Evolutionary conservation across 257 asterid genomes (phyloP).

Genomic region (Nicotiana noctiflora): DNA sequence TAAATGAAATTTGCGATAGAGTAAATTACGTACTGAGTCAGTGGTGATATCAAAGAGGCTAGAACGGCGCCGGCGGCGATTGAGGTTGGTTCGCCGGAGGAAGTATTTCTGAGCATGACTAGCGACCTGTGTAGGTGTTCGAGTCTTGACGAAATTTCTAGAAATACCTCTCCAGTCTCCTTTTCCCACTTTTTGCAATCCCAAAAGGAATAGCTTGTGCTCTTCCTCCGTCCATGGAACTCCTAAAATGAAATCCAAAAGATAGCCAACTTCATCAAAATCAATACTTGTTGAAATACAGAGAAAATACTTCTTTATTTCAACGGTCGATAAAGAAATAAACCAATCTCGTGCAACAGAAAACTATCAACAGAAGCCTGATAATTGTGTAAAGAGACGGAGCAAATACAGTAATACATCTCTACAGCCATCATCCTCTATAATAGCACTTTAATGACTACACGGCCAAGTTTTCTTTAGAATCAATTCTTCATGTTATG

Average conservation of each 20-base stretch:
- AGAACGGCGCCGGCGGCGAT: constrained; percentile 81
- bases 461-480: no score
- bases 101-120: constrained; percentile 93
- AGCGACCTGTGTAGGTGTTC: constrained; percentile 93
- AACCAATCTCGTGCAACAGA: not conserved
- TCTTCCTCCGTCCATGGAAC: constrained; percentile 93
- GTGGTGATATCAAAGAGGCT: constrained; percentile 91
- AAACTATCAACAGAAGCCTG: not conserved
- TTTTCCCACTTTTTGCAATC: constrained; percentile 71
- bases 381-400: not conserved
- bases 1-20: not conserved
- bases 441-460: no score
- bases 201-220: constrained; percentile 73
- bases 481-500: no score
- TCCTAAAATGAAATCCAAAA: constrained; percentile 31
- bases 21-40: constrained; percentile 45
- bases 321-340: not conserved
- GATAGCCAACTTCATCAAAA: not conserved
- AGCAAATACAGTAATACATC: no score
- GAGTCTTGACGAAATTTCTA: constrained; percentile 71
- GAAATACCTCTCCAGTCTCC: constrained; percentile 97
- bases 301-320: no score
- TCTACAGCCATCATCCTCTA: no score
- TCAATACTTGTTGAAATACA: not conserved
- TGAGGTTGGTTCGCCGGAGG: constrained; percentile 62